Conservation (phyloP, 2,329 filamentous ascomycete species). For the Ophiocordyceps camponoti-floridani region DNA sequence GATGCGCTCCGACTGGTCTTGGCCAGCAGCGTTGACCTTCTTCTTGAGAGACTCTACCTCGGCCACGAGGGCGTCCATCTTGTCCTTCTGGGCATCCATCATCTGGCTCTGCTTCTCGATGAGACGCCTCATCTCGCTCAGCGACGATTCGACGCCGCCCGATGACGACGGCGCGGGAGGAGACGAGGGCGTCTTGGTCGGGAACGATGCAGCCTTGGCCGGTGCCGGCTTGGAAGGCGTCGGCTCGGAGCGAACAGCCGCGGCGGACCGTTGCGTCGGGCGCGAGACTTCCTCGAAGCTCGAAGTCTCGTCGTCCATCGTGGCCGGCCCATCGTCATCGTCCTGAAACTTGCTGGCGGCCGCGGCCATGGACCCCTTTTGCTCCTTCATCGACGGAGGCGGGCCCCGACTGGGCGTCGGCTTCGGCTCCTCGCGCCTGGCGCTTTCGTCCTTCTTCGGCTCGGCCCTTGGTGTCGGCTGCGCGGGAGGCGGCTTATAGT, state of each 20-base stretch:
- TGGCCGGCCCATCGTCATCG: conserved; percentile 42
- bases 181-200: conserved; percentile 13
- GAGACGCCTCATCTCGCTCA: conserved; percentile 61
- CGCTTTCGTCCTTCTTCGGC: conserved; percentile 29
- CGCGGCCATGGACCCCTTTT: conserved; percentile 70
- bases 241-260: conserved; percentile 17
- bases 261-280: conserved; percentile 43
- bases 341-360: conserved; percentile 81
- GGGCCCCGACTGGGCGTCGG: conserved; percentile 22
- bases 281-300: conserved; percentile 78
- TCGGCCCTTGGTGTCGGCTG: conserved; percentile 23
- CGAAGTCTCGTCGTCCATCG: conserved; percentile 48
- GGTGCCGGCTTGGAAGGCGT: conserved; percentile 18
- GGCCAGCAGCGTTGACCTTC: conserved; percentile 37
- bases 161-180: conserved; percentile 10
- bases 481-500: conserved; percentile 44
- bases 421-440: conserved; percentile 33
- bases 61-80: conserved; percentile 49
- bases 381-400: conserved; percentile 60
- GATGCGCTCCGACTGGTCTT: conserved; percentile 51
- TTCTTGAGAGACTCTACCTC: conserved; percentile 73
- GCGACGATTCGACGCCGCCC: conserved; percentile 37
- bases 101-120: conserved; percentile 62
- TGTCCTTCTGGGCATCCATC: conserved; percentile 58
- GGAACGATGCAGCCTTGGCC: conserved; percentile 13